phyloP scores from a whole-genome alignment of 176 grass and related monocot genomes.

The Dactylis glomerata region DNA sequence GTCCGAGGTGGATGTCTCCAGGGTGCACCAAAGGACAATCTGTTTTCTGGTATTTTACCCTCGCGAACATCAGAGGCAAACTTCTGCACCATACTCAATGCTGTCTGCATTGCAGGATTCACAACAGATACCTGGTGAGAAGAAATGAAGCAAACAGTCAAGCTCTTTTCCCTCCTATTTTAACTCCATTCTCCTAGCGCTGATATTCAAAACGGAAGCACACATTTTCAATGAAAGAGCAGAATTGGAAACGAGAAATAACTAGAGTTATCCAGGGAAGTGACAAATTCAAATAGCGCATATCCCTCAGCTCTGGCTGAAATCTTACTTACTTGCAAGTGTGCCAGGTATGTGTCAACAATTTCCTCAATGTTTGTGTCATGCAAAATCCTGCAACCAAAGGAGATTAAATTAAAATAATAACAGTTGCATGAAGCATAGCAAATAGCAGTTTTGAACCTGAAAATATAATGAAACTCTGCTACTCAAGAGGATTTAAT shows the following conservation, averaged over 20 bases:
- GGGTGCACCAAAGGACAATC: conserved; percentile 72
- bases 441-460: not conserved
- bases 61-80: conserved; percentile 70
- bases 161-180: conserved; percentile 4
- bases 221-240: not conserved
- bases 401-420: not conserved
- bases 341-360: conserved; percentile 85
- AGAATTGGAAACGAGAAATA: not conserved
- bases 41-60: conserved; percentile 66
- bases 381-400: conserved; percentile 46
- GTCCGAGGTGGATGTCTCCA: conserved; percentile 76
- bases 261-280: not conserved
- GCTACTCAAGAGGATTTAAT: not conserved
- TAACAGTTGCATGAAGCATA: not conserved
- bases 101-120: conserved; percentile 89
- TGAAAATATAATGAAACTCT: not conserved
- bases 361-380: conserved; percentile 81
- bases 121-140: conserved; percentile 63
- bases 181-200: not conserved
- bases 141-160: conserved; percentile 33
- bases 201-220: not conserved
- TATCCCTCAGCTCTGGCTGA: not conserved
- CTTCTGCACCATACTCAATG: conserved; percentile 67
- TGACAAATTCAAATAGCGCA: not conserved
- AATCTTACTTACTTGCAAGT: conserved; percentile 78